Evolutionary conservation across 2,329 filamentous ascomycete genomes (phyloP).

Genomic region (Ramularia collo-cygni): DNA sequence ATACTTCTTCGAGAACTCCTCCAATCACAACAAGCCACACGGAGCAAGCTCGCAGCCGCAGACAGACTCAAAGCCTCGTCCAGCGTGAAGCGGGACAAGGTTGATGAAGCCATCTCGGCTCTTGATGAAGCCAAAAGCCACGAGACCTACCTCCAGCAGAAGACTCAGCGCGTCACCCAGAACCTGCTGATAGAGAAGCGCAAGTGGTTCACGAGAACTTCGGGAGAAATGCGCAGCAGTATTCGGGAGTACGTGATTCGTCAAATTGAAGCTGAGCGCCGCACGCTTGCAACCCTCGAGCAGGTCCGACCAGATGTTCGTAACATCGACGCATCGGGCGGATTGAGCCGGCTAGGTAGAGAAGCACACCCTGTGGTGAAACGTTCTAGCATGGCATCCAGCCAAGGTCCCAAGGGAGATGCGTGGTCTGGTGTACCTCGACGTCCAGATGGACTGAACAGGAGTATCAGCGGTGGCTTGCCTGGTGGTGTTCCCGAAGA

Average conservation of each 20-base stretch:
- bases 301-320: slow-evolving; percentile 88
- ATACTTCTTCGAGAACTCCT: slow-evolving; percentile 89
- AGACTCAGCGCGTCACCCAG: slow-evolving; percentile 80
- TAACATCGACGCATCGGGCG: slow-evolving; percentile 83
- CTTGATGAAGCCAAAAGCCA: slow-evolving; percentile 80
- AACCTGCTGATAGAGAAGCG: slow-evolving; percentile 85
- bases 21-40: slow-evolving; percentile 79
- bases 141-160: slow-evolving; percentile 74
- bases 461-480: slow-evolving; percentile 69
- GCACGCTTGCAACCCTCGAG: slow-evolving; percentile 87
- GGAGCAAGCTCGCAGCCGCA: slow-evolving; percentile 75
- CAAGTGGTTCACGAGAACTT: slow-evolving; percentile 82
- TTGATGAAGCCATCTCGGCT: slow-evolving; percentile 90
- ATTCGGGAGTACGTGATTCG: slow-evolving; percentile 90
- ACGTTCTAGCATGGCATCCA: slow-evolving; percentile 74
- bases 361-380: slow-evolving; percentile 74
- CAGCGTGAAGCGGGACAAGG: slow-evolving; percentile 86
- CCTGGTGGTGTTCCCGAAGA: slow-evolving; percentile 48
- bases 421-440: slow-evolving; percentile 93
- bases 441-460: slow-evolving; percentile 67
- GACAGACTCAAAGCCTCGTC: slow-evolving; percentile 82
- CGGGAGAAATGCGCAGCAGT: slow-evolving; percentile 72
- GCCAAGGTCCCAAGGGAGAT: slow-evolving; percentile 95
- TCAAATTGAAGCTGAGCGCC: slow-evolving; percentile 90
- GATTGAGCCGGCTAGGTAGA: slow-evolving; percentile 79